phyloP scores from a whole-genome alignment of 129 eudicot genomes.

The Lonicera japonica region DNA sequence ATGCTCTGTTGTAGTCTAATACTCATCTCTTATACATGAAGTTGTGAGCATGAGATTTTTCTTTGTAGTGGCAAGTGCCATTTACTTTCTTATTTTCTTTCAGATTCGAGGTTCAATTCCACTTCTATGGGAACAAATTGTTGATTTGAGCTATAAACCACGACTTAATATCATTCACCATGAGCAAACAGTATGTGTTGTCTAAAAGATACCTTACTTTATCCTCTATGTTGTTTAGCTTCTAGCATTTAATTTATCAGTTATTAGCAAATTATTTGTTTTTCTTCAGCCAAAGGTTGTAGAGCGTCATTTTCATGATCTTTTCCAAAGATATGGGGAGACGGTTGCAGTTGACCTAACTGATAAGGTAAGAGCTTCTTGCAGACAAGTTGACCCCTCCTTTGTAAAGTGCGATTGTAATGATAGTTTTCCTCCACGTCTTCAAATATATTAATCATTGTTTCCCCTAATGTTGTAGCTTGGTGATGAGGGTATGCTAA shows the following conservation, averaged over 20 bases:
- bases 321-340: constrained; percentile 86
- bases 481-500: constrained; percentile 80
- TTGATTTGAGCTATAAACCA: constrained; percentile 97
- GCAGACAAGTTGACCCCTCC: background rate
- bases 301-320: constrained; percentile 94
- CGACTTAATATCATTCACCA: constrained; percentile 69
- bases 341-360: constrained; percentile 82
- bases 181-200: constrained; percentile 64
- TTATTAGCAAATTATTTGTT: background rate
- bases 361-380: constrained; percentile 47
- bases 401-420: background rate
- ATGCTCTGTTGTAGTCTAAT: background rate
- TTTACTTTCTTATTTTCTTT: constrained; percentile 4
- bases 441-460: background rate
- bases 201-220: constrained; percentile 2
- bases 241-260: background rate
- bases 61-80: background rate
- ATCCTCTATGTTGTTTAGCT: background rate
- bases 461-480: constrained; percentile 47
- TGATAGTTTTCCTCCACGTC: background rate
- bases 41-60: background rate
- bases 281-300: constrained; percentile 60
- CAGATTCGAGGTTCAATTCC: constrained; percentile 99
- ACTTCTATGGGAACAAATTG: constrained; percentile 98
- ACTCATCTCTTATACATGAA: background rate